phyloP scores from a whole-genome alignment of 176 grass and related monocot species.

The Zoysia japonica region DNA sequence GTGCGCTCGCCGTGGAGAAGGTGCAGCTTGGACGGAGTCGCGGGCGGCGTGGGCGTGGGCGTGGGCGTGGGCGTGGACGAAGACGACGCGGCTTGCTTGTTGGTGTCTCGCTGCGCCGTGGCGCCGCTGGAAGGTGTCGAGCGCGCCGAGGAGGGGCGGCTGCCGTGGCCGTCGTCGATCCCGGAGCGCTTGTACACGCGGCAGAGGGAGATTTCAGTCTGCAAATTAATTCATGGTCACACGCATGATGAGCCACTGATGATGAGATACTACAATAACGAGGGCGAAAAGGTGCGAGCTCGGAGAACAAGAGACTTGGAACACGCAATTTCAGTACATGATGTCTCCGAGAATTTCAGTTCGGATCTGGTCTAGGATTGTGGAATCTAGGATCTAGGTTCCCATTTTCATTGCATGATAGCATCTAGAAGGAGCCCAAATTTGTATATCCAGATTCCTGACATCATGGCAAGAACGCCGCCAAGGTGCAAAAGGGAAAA shows the following conservation, averaged over 20 bases:
- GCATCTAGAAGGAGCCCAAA: neutral
- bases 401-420: neutral
- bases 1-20: constrained; percentile 62
- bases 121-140: constrained; percentile 25
- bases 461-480: constrained; percentile 3
- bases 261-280: neutral
- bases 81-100: constrained; percentile 45
- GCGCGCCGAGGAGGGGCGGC: constrained; percentile 37
- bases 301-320: neutral
- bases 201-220: constrained; percentile 92
- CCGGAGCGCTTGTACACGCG: constrained; percentile 90
- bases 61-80: constrained; percentile 48
- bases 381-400: constrained; percentile 27
- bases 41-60: constrained; percentile 47
- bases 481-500: neutral
- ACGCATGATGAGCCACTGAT: neutral
- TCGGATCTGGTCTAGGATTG: constrained; percentile 17
- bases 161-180: constrained; percentile 62
- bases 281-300: neutral
- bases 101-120: constrained; percentile 29
- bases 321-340: neutral
- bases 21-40: constrained; percentile 50
- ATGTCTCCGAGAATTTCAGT: constrained; percentile 13
- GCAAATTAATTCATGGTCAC: constrained; percentile 36
- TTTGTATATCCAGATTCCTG: neutral